These are phyloP conservation scores for Aschersonia sp. DNA, from an alignment of 2,329 filamentous ascomycete genomes.

Conservation along the genomic window DNA sequence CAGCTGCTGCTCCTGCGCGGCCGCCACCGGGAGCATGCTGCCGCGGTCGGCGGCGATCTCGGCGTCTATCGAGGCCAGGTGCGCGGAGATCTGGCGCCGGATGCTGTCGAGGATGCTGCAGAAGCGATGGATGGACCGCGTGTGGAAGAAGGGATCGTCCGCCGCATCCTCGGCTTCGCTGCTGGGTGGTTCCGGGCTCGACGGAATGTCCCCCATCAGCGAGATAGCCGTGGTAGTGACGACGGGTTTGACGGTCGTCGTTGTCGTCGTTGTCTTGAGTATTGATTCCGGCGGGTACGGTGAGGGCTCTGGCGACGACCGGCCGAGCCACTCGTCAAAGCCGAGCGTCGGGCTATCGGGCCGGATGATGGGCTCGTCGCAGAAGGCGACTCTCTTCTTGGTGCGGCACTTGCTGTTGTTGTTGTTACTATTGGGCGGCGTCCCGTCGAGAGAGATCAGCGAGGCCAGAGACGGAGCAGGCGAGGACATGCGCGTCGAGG, in stretches of 20 bases:
- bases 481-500: conserved; percentile 30
- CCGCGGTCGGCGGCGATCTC: conserved; percentile 17
- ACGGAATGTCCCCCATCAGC: neutral
- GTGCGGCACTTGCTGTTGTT: conserved; percentile 7
- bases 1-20: neutral
- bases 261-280: conserved; percentile 4
- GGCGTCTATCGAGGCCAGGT: conserved; percentile 30
- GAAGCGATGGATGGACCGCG: conserved; percentile 32
- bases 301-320: conserved; percentile 7
- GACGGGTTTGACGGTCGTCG: neutral
- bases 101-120: conserved; percentile 32
- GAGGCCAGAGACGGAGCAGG: conserved; percentile 24
- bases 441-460: conserved; percentile 3
- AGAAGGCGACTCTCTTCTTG: conserved; percentile 26
- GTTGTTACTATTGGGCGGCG: too few species aligned
- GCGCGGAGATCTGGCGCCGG: conserved; percentile 31
- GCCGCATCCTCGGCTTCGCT: conserved; percentile 3
- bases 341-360: conserved; percentile 48
- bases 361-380: conserved; percentile 32
- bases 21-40: neutral
- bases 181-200: conserved; percentile 1
- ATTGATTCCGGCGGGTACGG: conserved; percentile 7
- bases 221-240: neutral
- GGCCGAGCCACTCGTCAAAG: conserved; percentile 27
- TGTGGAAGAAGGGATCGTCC: conserved; percentile 22